Base-by-base conservation (phyloP, 305 asterid genomes). In the Fraxinus sp. region DNA sequence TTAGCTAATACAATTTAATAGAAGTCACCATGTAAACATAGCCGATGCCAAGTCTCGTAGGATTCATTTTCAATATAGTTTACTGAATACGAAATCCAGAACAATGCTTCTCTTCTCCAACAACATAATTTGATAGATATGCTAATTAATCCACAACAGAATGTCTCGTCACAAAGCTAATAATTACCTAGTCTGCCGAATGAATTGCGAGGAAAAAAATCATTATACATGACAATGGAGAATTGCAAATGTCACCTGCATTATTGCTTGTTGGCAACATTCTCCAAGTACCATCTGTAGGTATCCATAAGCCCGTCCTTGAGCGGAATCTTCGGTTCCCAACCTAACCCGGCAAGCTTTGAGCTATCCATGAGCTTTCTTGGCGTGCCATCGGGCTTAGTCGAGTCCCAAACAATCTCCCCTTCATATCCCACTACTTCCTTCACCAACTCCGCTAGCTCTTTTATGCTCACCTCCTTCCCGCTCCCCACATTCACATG, bases 401-500 rank as follows among this genome's bases (percentile, higher is more conserved):
- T 89, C 22, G 90, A 85, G 88, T 95, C 99, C 99, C 99, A 93
- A 26, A 90, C 88, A 72, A 95, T 59, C 88, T 94, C 94, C 81
- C 99, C 98, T 80, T 88, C 36, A 79, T 91, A 94, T 74, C 95
- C 99, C 80, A 96, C 99, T 36, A 90, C 97, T 44, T 92, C 98
- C 89, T 91, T 94, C 77, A 94, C 95, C 89, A 90, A 84, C 81
- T 93, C 97, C 0, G 99, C 98, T 0, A 96, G 87, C 86, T 96
- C 98, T 89, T 91, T 94, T 20, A 93, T 93, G 39, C 83, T 90
- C 46, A 94, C 98, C 89, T 96, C 99, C 84, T 90, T 92, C 20
- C 98, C 98, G 84, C 99, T 93, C 78, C 98, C 99, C 37, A 94
- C 97, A 86, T 96, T 96, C 52, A 94, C 94, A 84, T 96, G 99